Base-by-base conservation (phyloP, 2,329 filamentous ascomycete species). In the Talaromyces sp. region DNA sequence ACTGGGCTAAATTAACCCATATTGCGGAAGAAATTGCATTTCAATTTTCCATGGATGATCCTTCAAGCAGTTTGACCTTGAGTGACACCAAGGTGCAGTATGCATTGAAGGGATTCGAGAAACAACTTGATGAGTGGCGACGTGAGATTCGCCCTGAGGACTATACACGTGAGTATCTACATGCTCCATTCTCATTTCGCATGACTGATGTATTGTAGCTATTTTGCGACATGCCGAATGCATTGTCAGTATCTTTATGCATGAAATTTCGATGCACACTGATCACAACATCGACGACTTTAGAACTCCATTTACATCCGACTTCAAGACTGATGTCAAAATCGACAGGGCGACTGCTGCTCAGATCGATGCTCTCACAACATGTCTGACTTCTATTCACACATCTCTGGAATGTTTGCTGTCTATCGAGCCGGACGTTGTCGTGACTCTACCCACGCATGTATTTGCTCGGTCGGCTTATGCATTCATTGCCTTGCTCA, bases 381-480 rank as follows among this genome's bases (percentile, higher is more conserved):
- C 84, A n/a, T 90, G 87, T 67, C 80, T 91, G 28, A 79, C 80
- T 1, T 86, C 88, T 37, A 86, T 89, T 44, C 86, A 92, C 68
- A 81, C 82, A 60, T 83, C 89, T 9, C 82, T 93, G 56, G 84
- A 87, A 23, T 82, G 83, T 0, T 90, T 92, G 62, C 73, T 88
- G 3, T 77, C 77, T 42, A 84, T 92, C 74, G 84, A 88, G 56
- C 73, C 85, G 14, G 73, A 78, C 3, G 80, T 79, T 44, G 79
- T 91, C 44, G 85, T 87, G 60, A 87, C 83, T 61, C 73, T 92
- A 9, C 89, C 90, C 18, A 87, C 89, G 2, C 87, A 89, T 69
- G 86, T 85, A 72, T 87, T 90, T 68, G 88, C 90, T 16, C 85
- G 89, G 31, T 85, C 91, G 18, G 85, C 88, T 11, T 91, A 91